Evolutionary conservation across 805 yeast genomes (phyloP), one percentile per base, ranked within the genome.

Genomic region (Candida parachauliodes): DNA sequence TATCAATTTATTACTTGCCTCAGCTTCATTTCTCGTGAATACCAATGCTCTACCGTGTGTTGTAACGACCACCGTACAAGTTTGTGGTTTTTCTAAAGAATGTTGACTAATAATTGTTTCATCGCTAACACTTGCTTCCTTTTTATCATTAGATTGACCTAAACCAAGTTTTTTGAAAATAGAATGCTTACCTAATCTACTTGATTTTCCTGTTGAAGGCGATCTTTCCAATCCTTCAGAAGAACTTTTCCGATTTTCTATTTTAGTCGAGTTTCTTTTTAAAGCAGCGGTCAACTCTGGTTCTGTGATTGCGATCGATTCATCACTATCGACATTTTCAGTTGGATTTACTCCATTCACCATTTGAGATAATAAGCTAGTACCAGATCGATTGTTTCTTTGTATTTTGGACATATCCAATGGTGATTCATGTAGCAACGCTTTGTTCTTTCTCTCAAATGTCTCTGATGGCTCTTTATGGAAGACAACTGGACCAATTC

Each of bases 221-320:
- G 35, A 21, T 26, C 34, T 17, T 23, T 28, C 30, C 5, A 23
- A 22, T 11, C 18, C 28, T 15, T 18, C 34, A 12, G 31, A n/a
- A 17, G 32, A 29, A 15, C 16, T 29, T 12, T 12, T 37, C 6
- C 18, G n/a, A 9, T 19, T 8, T 5, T 27, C 28, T 28, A 23
- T 34, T 7, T 38, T 33, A 25, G n/a, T 16, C 3, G 31, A 25
- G 14, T 34, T 34, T 18, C 28, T 25, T 20, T 34, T 34, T 4
- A 41, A 25, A 26, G 49, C 56, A 33, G 54, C 60, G 9, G 46
- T 41, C 16, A 50, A 48, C 28, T 42, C 46, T 39, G 45, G 54
- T 25, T 88, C 96, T 14, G 83, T 72, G 23, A 91, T 79, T 2
- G 82, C 79, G 44, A 78, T 83, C 22, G 68, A 59, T 47, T 78